Percentiles rank a stretch among this genome's conserved stretches.
phyloP scores from a whole-genome alignment of 768 basidiomycete species.

The Termitomyces sp. region DNA sequence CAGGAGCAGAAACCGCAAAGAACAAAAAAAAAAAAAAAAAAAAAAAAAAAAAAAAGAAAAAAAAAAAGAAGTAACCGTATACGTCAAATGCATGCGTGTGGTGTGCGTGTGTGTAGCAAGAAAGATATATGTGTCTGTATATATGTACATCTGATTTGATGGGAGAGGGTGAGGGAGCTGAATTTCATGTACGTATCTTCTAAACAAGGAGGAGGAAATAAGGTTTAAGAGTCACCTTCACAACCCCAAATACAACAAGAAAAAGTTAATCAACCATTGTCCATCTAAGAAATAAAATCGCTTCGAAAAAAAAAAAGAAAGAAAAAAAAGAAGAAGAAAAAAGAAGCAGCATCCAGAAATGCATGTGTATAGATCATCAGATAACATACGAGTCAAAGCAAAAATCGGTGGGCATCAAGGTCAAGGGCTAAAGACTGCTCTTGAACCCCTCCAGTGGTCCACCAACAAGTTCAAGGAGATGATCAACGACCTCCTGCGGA shows the following conservation, averaged over 20 bases:
- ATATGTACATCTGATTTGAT: not conserved
- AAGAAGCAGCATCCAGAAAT: not conserved
- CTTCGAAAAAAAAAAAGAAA: too few relatives aligned
- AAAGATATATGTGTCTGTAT: not conserved
- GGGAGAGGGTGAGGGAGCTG: too few relatives aligned
- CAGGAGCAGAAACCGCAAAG: not conserved
- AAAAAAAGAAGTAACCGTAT: not conserved
- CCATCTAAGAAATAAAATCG: too few relatives aligned
- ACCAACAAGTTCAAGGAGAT: slow-evolving; percentile 59
- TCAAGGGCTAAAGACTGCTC: slow-evolving; percentile 5
- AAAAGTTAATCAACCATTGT: not conserved
- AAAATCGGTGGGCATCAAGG: not conserved
- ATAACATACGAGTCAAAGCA: not conserved
- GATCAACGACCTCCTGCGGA: slow-evolving; percentile 80
- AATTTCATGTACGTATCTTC: not conserved
- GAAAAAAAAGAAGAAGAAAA: too few relatives aligned
- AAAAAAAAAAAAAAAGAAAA: not conserved
- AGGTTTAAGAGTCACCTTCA: too few relatives aligned
- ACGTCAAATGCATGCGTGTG: too few relatives aligned
- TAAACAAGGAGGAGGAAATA: not conserved
- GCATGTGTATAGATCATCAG: not conserved
- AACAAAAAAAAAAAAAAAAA: not conserved
- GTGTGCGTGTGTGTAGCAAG: not conserved
- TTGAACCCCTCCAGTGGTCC: not conserved
- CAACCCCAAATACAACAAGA: not conserved